Conservation (phyloP, 2,329 filamentous ascomycete genomes). For the Cercospora sp. region DNA sequence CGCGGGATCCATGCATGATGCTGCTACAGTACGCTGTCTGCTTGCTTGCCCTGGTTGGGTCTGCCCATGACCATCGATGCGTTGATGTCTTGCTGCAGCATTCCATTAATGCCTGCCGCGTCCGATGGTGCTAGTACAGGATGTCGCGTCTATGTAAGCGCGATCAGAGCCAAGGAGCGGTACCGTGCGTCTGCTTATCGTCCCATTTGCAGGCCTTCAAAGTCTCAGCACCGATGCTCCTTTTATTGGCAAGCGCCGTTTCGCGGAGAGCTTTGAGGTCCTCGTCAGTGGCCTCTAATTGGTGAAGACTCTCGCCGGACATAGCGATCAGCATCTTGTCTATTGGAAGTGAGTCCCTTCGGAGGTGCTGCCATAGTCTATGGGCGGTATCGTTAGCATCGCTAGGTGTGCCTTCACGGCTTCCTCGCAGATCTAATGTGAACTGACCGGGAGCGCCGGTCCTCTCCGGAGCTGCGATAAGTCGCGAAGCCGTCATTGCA, state of each 20-base stretch:
- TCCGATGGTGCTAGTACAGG: neutral
- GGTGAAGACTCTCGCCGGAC: slow-evolving; percentile 26
- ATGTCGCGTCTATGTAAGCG: neutral
- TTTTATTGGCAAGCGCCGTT: slow-evolving; percentile 42
- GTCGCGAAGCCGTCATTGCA: slow-evolving; percentile 15
- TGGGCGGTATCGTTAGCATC: slow-evolving; percentile 35
- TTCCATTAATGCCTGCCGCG: neutral
- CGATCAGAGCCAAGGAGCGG: slow-evolving; percentile 33
- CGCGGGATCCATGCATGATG: neutral
- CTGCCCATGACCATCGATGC: neutral
- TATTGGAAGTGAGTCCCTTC: slow-evolving; percentile 35
- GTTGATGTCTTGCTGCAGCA: neutral
- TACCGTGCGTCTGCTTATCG: slow-evolving; percentile 21
- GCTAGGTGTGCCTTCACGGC: slow-evolving; percentile 14
- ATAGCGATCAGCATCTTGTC: slow-evolving; percentile 27
- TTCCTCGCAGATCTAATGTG: neutral
- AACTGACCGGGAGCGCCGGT: slow-evolving; percentile 11
- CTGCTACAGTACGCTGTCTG: neutral
- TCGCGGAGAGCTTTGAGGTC: slow-evolving; percentile 34
- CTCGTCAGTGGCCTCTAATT: slow-evolving; percentile 32
- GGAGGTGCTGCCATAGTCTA: slow-evolving; percentile 43
- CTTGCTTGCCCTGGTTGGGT: neutral
- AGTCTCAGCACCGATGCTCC: slow-evolving; percentile 45
- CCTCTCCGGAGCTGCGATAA: slow-evolving; percentile 20
- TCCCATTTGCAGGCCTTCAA: slow-evolving; percentile 41